Evolutionary conservation across 1,284 basidiomycete species (phyloP).

Genomic region (Puccinia hordei): DNA sequence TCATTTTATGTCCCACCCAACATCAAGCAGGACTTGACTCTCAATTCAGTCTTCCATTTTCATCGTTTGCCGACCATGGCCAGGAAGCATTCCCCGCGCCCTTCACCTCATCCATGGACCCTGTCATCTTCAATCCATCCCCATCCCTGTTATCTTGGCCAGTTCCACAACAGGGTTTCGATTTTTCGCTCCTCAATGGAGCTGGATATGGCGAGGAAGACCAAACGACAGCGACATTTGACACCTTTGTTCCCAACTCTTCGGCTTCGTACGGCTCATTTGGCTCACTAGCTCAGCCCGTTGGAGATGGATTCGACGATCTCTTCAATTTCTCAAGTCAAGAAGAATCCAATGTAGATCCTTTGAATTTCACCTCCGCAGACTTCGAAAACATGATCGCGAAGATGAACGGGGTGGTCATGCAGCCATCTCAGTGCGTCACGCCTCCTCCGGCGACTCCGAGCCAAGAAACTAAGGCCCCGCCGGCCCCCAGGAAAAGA

Average conservation of each 20-base stretch:
- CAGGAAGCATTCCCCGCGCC: not conserved
- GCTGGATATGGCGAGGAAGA: not conserved
- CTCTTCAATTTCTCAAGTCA: not conserved
- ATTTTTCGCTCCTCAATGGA: not conserved
- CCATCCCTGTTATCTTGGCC: not conserved
- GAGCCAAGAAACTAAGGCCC: not conserved
- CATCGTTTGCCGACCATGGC: not conserved
- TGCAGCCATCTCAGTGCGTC: not conserved
- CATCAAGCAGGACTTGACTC: not conserved
- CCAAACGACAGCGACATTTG: too few relatives aligned
- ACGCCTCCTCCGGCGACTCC: conserved; percentile 4
- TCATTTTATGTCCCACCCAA: not conserved
- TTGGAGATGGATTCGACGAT: not conserved
- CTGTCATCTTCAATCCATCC: not conserved
- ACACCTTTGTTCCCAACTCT: not conserved
- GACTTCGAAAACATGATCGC: not conserved
- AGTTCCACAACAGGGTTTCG: not conserved
- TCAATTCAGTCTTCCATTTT: not conserved
- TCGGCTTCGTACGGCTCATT: not conserved
- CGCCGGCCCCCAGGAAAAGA: not conserved
- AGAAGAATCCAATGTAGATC: not conserved
- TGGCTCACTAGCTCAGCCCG: not conserved
- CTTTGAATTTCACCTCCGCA: not conserved
- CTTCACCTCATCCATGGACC: conserved; percentile 1
- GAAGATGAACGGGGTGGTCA: not conserved